Evolutionary conservation across 2,329 filamentous ascomycete species (phyloP).

Genomic region (Penicillium olsonii): DNA sequence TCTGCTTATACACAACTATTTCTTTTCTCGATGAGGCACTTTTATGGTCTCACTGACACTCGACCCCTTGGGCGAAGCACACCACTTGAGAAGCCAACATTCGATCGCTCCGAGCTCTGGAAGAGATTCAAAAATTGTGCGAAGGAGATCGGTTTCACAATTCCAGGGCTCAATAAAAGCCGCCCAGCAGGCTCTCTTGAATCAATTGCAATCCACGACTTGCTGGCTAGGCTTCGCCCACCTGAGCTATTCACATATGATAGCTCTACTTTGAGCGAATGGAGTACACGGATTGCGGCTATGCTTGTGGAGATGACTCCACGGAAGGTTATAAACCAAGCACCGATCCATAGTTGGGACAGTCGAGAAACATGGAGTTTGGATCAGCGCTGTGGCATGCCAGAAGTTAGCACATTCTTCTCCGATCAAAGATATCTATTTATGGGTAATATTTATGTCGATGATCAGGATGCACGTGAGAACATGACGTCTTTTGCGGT

Average conservation of each 20-base stretch:
- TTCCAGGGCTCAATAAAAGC: slow-evolving; percentile 2
- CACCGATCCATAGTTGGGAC: slow-evolving; percentile 1
- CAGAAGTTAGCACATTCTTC: slow-evolving; percentile 10
- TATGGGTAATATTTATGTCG: slow-evolving; percentile 11
- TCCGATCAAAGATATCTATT: slow-evolving; percentile 17
- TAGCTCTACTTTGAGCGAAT: slow-evolving; percentile 1
- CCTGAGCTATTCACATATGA: slow-evolving; percentile 15
- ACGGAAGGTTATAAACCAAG: neutral
- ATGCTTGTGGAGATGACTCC: slow-evolving; percentile 2
- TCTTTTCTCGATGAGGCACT: slow-evolving; percentile 19
- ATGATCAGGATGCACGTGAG: neutral
- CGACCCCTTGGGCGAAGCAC: slow-evolving; percentile 6
- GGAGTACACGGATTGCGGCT: neutral
- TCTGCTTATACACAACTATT: slow-evolving; percentile 17
- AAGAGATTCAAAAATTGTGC: slow-evolving; percentile 1
- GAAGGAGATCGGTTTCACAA: slow-evolving; percentile 9
- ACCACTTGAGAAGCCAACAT: neutral
- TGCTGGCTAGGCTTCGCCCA: slow-evolving; percentile 12
- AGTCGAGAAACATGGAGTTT: slow-evolving; percentile 3
- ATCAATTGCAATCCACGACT: slow-evolving; percentile 7
- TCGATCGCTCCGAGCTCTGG: slow-evolving; percentile 13
- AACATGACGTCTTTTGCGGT: slow-evolving; percentile 10
- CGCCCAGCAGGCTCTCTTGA: neutral
- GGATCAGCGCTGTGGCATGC: slow-evolving; percentile 15
- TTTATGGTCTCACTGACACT: slow-evolving; percentile 11